Evolutionary conservation across 2,329 filamentous ascomycete species (phyloP).

Genomic region (Fusarium graminum): DNA sequence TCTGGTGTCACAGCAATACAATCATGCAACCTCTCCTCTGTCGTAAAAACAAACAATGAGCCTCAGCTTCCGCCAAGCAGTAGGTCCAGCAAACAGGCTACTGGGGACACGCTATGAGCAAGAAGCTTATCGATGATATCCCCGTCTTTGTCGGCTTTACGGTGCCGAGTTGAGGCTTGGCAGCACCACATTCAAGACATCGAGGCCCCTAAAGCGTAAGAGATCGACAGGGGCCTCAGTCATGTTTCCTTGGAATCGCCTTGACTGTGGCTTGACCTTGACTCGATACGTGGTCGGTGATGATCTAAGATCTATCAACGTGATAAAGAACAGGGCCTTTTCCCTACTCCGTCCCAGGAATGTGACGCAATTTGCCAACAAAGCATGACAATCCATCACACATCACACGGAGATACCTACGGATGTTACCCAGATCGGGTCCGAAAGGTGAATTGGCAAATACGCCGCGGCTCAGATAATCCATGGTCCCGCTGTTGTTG

Average conservation of each 20-base stretch:
- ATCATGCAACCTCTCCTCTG: neutral
- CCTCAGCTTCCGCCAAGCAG: conserved; percentile 4
- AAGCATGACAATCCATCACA: conserved; percentile 3
- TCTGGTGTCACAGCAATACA: neutral
- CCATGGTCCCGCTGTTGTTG: neutral
- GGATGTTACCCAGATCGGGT: conserved; percentile 18
- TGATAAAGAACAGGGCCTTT: neutral
- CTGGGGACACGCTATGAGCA: conserved; percentile 23
- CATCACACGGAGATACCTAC: conserved; percentile 9
- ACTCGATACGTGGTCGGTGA: neutral
- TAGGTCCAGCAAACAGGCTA: conserved; percentile 38
- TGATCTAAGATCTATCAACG: neutral
- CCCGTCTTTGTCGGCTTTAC: conserved; percentile 30
- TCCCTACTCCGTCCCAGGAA: neutral
- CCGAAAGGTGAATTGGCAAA: conserved; percentile 13
- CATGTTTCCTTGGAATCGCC: conserved; percentile 19
- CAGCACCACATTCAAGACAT: conserved; percentile 3
- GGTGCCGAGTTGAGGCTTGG: conserved; percentile 37
- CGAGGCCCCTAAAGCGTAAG: conserved; percentile 1
- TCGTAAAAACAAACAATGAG: conserved; percentile 10
- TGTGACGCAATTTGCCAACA: conserved; percentile 13
- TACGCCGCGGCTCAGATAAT: neutral
- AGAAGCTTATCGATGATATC: conserved; percentile 38
- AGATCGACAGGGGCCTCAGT: conserved; percentile 31
- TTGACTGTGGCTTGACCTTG: conserved; percentile 24